Evolutionary conservation across 2,329 filamentous ascomycete genomes (phyloP), one percentile per base, ranked within the genome.

Genomic region (Zopfia rhizophila): DNA sequence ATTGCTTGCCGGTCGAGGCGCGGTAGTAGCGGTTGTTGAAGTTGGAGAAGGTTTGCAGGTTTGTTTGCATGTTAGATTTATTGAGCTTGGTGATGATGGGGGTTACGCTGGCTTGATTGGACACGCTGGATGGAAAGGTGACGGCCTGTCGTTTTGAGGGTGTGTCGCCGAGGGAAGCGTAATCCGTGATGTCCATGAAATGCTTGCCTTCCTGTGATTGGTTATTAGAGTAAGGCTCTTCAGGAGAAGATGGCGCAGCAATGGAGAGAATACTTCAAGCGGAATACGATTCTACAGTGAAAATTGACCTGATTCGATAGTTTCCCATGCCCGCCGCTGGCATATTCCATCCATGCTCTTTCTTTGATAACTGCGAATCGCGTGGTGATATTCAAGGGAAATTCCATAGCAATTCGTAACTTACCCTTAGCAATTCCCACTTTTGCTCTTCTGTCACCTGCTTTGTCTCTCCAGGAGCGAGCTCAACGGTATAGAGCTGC

Each of bases 361-460:
- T n/a, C n/a, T n/a, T n/a, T n/a, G n/a, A n/a, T n/a, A n/a, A n/a
- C n/a, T n/a, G n/a, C n/a, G n/a, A n/a, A n/a, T n/a, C n/a, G n/a
- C n/a, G n/a, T n/a, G n/a, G n/a, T n/a, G n/a, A n/a, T n/a, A n/a
- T n/a, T n/a, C n/a, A n/a, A n/a, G n/a, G n/a, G n/a, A n/a, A n/a
- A n/a, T n/a, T n/a, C n/a, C n/a, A n/a, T n/a, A n/a, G n/a, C n/a
- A n/a, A 27, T 4, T 11, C 3, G 2, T 18, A 5, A 72, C 82
- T 48, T 80, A 93, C 90, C 58, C 90, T 80, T 66, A 87, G 86
- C 56, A 96, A 77, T 69, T 87, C 85, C 90, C 91, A 96, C 75
- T 96, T 96, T 75, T 96, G 85, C 16, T 95, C 89, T 63, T 97
- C 91, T 0, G 89, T 94, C 18, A 96, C 87, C 87, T 89, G 92